Conservation (phyloP, 139 green algal species). For the Picochlorum sp. region DNA sequence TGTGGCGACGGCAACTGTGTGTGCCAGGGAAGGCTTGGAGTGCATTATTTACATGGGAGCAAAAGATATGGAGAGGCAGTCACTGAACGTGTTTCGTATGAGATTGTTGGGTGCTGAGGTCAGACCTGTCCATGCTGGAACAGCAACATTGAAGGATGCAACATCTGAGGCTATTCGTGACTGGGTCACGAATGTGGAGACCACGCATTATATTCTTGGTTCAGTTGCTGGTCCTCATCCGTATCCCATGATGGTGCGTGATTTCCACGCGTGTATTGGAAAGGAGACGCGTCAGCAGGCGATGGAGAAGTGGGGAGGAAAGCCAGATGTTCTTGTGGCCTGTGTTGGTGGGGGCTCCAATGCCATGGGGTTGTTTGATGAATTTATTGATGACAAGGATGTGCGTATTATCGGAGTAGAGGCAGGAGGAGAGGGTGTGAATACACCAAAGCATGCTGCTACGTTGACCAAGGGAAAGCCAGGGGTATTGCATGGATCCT, state of each 20-base stretch:
- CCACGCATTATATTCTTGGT: constrained; percentile 98
- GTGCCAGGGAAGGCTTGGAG: constrained; percentile 83
- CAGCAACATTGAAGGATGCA: constrained; percentile 95
- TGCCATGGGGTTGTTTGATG: constrained; percentile 97
- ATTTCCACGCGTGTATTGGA: constrained; percentile 96
- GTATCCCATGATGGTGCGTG: constrained; percentile 98
- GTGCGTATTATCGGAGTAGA: constrained; percentile 69
- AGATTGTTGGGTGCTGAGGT: constrained; percentile 92
- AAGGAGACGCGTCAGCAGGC: constrained; percentile 74
- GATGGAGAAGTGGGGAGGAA: constrained; percentile 71
- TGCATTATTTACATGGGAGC: constrained; percentile 99
- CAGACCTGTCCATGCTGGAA: constrained; percentile 78
- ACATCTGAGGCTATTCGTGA: constrained; percentile 96
- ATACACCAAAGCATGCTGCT: constrained; percentile 91
- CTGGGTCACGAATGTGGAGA: constrained; percentile 99
- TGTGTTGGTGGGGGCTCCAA: constrained; percentile 98
- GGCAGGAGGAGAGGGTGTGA: constrained; percentile 79
- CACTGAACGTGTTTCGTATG: constrained; percentile 99
- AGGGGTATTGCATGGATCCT: constrained; percentile 93
- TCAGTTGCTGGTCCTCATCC: constrained; percentile 93
- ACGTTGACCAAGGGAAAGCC: constrained; percentile 90
- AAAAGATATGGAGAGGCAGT: constrained; percentile 95
- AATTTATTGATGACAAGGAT: constrained; percentile 87
- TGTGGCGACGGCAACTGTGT: constrained; percentile 95
- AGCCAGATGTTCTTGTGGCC: constrained; percentile 91